A percentile compares a stretch with the other conserved stretches of the same genome.
These are phyloP conservation scores for Intubia oerlemansii DNA, from an alignment of 2,329 filamentous ascomycete species.

Conservation along the genomic window DNA sequence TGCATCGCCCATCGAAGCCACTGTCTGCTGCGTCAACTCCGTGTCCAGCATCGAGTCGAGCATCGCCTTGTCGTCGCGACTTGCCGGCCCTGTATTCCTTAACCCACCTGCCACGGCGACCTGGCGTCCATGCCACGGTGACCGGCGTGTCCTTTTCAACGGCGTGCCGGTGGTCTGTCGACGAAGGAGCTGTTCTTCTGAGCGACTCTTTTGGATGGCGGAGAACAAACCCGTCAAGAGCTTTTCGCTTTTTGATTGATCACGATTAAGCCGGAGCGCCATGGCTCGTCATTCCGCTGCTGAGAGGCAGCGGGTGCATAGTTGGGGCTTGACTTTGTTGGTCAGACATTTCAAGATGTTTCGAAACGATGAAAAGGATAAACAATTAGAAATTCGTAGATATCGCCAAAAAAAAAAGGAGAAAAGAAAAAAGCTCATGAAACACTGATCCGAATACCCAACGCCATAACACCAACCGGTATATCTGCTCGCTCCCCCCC, in stretches of 20 bases:
- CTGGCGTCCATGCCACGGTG: conserved; percentile 29
- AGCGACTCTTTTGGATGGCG: conserved; percentile 36
- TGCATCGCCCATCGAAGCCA: no score
- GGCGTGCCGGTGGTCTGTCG: conserved; percentile 65
- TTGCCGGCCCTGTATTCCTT: conserved; percentile 21
- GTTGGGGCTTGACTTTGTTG: conserved; percentile 92
- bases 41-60: no score
- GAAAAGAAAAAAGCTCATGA: neutral
- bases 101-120: conserved; percentile 38
- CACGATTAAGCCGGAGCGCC: conserved; percentile 99
- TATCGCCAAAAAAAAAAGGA: neutral
- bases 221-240: conserved; percentile 41
- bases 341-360: conserved; percentile 61
- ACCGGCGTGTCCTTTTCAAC: conserved; percentile 36
- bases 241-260: conserved; percentile 22
- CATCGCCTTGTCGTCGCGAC: conserved; percentile 28
- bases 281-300: conserved; percentile 52
- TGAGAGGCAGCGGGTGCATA: conserved; percentile 69
- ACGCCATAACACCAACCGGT: neutral
- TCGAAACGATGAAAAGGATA: no score
- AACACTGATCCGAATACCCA: neutral
- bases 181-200: conserved; percentile 13
- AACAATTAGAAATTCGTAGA: no score
- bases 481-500: neutral
- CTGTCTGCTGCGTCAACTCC: no score